These are phyloP conservation scores for Malus orientalis DNA, from an alignment of 306 rosid species.

Conservation along the genomic window DNA sequence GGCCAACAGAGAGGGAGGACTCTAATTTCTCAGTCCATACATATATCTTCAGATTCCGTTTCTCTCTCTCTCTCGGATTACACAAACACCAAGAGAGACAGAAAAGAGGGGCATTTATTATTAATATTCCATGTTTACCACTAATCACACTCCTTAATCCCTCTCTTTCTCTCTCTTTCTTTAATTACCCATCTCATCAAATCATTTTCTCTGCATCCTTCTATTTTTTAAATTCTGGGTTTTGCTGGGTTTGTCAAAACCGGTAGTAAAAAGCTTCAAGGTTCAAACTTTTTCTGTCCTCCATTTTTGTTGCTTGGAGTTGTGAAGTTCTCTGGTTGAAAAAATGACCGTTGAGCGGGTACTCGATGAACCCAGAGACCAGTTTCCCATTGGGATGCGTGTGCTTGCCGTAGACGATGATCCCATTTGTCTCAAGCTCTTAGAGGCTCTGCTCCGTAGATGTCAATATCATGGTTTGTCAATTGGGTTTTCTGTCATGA, in stretches of 20 bases:
- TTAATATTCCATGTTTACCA: slow-evolving; percentile 18
- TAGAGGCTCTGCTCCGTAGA: slow-evolving; percentile 73
- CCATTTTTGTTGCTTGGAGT: background rate
- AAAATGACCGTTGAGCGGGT: slow-evolving; percentile 42
- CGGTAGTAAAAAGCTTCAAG: background rate
- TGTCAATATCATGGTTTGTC: slow-evolving; percentile 83
- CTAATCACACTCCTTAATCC: slow-evolving; percentile 1
- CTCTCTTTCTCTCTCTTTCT: slow-evolving; percentile 3
- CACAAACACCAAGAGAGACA: slow-evolving; percentile 2
- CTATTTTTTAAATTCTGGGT: slow-evolving; percentile 24
- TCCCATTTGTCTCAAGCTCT: slow-evolving; percentile 64
- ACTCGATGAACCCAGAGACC: slow-evolving; percentile 45
- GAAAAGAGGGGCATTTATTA: slow-evolving; percentile 1
- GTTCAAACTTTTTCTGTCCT: background rate
- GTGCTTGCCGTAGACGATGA: slow-evolving; percentile 96
- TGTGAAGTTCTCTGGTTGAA: background rate
- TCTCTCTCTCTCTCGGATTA: background rate
- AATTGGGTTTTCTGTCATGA: slow-evolving; percentile 10
- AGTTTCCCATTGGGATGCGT: slow-evolving; percentile 91
- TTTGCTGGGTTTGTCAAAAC: slow-evolving; percentile 22
- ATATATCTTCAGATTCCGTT: slow-evolving; percentile 21
- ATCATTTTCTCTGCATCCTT: slow-evolving; percentile 8
- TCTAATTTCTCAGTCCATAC: slow-evolving; percentile 4
- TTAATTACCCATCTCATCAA: slow-evolving; percentile 10
- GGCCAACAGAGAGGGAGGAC: background rate